Evolutionary conservation across 805 yeast genomes (phyloP), one percentile per base, ranked within the genome.

Genomic region (Schwanniomyces yamadae): DNA sequence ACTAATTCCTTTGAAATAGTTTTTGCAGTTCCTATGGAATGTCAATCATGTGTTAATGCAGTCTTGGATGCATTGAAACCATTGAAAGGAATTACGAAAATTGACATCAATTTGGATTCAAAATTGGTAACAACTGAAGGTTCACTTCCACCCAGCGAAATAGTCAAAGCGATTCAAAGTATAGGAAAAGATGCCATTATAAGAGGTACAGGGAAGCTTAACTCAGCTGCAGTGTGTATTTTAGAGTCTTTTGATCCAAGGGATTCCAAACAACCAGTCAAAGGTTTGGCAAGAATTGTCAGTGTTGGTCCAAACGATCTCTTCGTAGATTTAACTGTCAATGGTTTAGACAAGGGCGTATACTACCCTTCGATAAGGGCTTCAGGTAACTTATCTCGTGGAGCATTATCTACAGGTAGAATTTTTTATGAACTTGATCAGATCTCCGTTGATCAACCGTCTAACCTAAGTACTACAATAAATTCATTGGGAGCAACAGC

Each of bases 111-210:
- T 52, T 61, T 89, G 14, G 48, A 59, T 6, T 59, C 72, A 8
- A 78, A 87, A 50, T 62, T 78, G 21, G 89, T 89, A 23, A 68
- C 78, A 2, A 83, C 90, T 3, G 63, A 64, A 16, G 95, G 96
- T 3, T 55, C 73, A 1, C 69, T 75, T 3, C 80, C 96, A 4
- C 98, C 98, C 1, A 84, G 95, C 1, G 61, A 58, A 10, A 75
- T 90, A 24, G 80, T 89, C 24, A 63, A 64, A 34, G 76, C 84
- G 0, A 76, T 91, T 38, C 90, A 84, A 56, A 53, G 53, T 2
- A 79, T 82, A 3, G 96, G 97, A 1, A 77, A 80, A 45, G 97
- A 91, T 53, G 96, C 96, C 3, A 86, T 91, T 45, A 83, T 91
- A 16, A 71, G 98, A 41, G 98, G 98, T 5, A 79, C 96, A 0